A percentile compares a stretch with the other conserved stretches of the same genome.
Evolutionary conservation across 805 yeast genomes (phyloP).

Genomic region (Blastobotrys muscicola): DNA sequence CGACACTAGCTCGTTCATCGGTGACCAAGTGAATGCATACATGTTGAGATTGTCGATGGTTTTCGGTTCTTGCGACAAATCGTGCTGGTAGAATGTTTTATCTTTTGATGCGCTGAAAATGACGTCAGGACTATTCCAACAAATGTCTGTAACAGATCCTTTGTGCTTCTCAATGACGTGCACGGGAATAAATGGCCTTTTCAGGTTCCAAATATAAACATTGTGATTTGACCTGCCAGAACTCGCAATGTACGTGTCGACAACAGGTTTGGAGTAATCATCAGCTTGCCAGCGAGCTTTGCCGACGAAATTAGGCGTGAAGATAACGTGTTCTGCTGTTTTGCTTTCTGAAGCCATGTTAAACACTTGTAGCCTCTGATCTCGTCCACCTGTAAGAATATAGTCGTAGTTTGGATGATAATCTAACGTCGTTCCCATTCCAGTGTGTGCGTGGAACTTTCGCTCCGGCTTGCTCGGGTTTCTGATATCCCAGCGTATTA

Average conservation of each 20-base stretch:
- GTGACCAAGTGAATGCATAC: constrained; percentile 51
- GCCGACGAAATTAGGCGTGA: constrained; percentile 70
- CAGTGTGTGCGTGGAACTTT: constrained; percentile 78
- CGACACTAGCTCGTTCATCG: constrained; percentile 40
- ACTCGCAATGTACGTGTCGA: constrained; percentile 44
- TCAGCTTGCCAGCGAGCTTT: constrained; percentile 59
- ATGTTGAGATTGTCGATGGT: constrained; percentile 43
- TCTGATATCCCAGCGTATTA: constrained; percentile 83
- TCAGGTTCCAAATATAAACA: constrained; percentile 58
- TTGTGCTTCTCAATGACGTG: constrained; percentile 41
- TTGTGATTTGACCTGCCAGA: constrained; percentile 60
- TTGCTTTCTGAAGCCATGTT: constrained; percentile 36
- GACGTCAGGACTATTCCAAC: constrained; percentile 39
- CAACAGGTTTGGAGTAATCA: constrained; percentile 20
- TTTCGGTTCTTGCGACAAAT: constrained; percentile 34
- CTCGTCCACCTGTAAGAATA: constrained; percentile 88
- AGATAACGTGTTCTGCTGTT: constrained; percentile 62
- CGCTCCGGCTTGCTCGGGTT: constrained; percentile 53
- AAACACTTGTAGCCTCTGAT: constrained; percentile 74
- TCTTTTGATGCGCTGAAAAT: constrained; percentile 47
- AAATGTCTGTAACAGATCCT: constrained; percentile 46
- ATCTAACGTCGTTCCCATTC: constrained; percentile 79
- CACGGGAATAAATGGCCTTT: constrained; percentile 64
- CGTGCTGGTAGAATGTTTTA: constrained; percentile 38
- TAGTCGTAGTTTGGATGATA: constrained; percentile 82